Conservation (phyloP, 2,329 filamentous ascomycete genomes). For the Xylaria sp. region DNA sequence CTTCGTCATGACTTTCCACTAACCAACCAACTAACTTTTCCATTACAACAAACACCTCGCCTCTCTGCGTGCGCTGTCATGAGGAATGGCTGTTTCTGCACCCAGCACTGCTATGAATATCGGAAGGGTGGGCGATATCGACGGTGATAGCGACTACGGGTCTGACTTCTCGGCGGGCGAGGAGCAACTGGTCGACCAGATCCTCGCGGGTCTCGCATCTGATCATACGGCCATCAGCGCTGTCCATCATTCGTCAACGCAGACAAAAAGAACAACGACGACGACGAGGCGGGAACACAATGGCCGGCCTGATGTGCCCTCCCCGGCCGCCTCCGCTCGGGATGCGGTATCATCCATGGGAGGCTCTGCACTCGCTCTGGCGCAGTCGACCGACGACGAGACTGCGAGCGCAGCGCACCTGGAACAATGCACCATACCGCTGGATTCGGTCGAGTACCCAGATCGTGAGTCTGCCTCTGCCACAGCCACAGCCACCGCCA, state of each 20-base stretch:
- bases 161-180: constrained; percentile 49
- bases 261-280: no score
- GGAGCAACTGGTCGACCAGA: constrained; percentile 45
- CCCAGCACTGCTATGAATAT: neutral
- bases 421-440: constrained; percentile 22
- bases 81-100: constrained; percentile 27
- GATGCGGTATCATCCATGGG: neutral
- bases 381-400: neutral
- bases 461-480: constrained; percentile 60
- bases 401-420: neutral
- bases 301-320: neutral
- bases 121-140: constrained; percentile 13
- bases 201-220: constrained; percentile 39
- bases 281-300: neutral
- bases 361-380: neutral
- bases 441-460: constrained; percentile 57
- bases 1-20: constrained; percentile 8
- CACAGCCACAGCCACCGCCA: no score
- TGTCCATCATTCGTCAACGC: neutral
- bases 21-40: neutral
- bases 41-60: neutral
- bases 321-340: neutral
- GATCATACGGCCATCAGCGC: neutral
- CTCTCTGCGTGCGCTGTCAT: neutral
- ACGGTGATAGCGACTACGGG: constrained; percentile 47